phyloP scores from a whole-genome alignment of 441 rosid species.

The Populus hybrid region DNA sequence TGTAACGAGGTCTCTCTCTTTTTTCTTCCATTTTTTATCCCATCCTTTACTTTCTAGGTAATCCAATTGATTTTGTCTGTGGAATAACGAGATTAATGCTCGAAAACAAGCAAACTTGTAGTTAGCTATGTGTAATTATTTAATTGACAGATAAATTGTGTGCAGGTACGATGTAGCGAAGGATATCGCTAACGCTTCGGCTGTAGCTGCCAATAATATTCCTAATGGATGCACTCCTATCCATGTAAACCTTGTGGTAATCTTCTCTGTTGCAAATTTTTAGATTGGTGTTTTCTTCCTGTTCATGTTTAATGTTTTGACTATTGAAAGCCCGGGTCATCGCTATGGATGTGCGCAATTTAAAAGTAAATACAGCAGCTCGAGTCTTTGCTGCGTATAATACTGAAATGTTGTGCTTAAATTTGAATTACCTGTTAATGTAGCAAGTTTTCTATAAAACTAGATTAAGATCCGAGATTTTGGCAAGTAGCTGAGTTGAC shows the following conservation, averaged over 20 bases:
- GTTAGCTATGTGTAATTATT: background rate
- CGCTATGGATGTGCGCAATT: background rate
- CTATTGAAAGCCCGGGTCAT: background rate
- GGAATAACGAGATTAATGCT: background rate
- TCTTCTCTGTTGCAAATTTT: background rate
- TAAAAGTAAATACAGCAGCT: background rate
- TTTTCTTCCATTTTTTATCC: constrained; percentile 4
- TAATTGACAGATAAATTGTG: background rate
- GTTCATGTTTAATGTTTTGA: background rate
- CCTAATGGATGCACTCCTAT: constrained; percentile 71
- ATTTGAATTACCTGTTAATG: background rate
- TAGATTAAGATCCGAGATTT: background rate
- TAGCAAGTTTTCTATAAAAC: too few species aligned
- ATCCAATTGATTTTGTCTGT: background rate
- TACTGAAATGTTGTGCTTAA: background rate
- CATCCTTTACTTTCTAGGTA: background rate
- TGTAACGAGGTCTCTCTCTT: constrained; percentile 53
- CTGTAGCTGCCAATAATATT: constrained; percentile 34
- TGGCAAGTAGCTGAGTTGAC: background rate
- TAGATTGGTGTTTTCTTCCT: background rate
- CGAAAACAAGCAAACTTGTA: background rate
- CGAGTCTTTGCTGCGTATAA: background rate
- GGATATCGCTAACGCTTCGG: constrained; percentile 36
- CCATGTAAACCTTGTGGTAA: constrained; percentile 91
- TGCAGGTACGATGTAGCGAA: constrained; percentile 69